Conservation (phyloP, 2,329 filamentous ascomycete genomes). For the Calonectria pseudoturangicola region DNA sequence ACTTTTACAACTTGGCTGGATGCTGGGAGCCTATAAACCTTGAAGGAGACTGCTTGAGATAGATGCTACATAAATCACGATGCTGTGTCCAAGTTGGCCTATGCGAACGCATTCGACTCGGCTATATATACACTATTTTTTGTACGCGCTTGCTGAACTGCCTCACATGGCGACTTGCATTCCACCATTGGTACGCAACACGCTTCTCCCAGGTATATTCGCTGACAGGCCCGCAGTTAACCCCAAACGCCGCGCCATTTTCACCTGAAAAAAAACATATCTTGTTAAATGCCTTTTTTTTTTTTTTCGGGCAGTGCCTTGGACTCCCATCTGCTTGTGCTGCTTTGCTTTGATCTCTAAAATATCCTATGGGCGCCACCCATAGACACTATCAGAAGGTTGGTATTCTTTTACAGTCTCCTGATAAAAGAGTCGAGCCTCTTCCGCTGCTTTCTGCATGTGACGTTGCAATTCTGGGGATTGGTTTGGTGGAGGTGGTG, state of each 20-base stretch:
- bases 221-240: background rate
- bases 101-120: background rate
- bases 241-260: background rate
- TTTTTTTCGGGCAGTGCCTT: background rate
- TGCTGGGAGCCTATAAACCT: too few species aligned
- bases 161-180: background rate
- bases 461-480: conserved; percentile 30
- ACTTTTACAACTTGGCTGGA: background rate
- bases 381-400: conserved; percentile 1
- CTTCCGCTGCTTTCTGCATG: conserved; percentile 46
- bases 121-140: background rate
- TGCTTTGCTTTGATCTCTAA: background rate
- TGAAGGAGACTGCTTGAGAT: background rate
- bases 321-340: background rate
- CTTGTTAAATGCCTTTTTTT: background rate
- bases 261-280: background rate
- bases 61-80: too few species aligned
- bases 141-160: background rate
- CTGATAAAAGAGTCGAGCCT: conserved; percentile 50
- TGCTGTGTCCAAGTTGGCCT: background rate
- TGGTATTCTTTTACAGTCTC: conserved; percentile 31
- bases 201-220: background rate
- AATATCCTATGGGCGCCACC: background rate
- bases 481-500: background rate
- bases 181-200: background rate